Evolutionary conservation across 2,329 filamentous ascomycete species (phyloP), one percentile per base, ranked within the genome.

Genomic region (Colletotrichum sansevieriae): DNA sequence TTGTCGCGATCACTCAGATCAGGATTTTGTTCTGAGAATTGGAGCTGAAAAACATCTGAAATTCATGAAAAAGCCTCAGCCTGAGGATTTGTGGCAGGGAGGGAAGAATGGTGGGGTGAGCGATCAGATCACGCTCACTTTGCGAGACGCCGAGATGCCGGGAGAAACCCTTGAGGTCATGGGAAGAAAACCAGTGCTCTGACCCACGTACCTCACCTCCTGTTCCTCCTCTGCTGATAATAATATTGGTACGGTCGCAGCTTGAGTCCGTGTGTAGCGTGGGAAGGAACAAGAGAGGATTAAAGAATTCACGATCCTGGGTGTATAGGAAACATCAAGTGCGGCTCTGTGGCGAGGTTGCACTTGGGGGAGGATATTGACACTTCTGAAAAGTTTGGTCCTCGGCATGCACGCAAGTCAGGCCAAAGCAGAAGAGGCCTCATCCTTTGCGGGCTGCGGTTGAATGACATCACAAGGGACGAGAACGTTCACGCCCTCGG

Each of bases 131-230:
- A n/a, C 43, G 25, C 29, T 57, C 37, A 63, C 61, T 57, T 46
- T 64, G 60, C 65, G 65, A 64, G 65, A 68, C 37, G 39, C 65
- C 65, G 60, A 68, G 46, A 68, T 64, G 60, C 65, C 65, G 65
- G 65, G 60, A 52, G 60, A 64, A 46, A 46, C 60, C 65, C 65
- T 57, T 39, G 18, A 60, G 12, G 29, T 37, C 35, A 52, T 37
- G 37, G 41, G 59, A 9, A 15, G 20, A 33, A n/a, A 22, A 56
- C 11, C 35, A 49, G 35, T 33, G 20, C 43, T 37, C n/a, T 54
- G 59, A 52, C 55, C 62, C 44, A 59, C 54, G 44, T 55, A 20
- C n/a, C 29, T 29, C 29, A 20, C n/a, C 29, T 29, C 29, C 29
- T 29, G 29, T 29, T 29, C 29, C 29, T 29, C 29, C 29, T 29